Conservation (phyloP, 1,284 basidiomycete genomes). For the Porogramme epimiltina region DNA sequence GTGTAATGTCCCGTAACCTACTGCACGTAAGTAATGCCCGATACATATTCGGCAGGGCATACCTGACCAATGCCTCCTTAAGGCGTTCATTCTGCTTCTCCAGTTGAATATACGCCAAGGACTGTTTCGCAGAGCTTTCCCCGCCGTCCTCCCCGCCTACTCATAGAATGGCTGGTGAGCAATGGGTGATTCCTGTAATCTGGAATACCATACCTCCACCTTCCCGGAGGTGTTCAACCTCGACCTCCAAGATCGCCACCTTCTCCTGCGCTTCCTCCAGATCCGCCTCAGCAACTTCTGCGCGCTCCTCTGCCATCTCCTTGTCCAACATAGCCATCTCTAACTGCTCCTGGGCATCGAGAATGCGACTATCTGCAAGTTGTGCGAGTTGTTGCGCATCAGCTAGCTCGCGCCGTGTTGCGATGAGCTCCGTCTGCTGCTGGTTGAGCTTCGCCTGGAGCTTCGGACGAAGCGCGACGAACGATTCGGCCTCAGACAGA, state of each 20-base stretch:
- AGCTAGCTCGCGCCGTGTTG: slow-evolving; percentile 65
- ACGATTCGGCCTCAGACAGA: slow-evolving; percentile 81
- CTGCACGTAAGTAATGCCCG: slow-evolving; percentile 6
- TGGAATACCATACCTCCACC: slow-evolving; percentile 39
- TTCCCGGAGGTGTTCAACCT: slow-evolving; percentile 77
- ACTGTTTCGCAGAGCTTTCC: slow-evolving; percentile 56
- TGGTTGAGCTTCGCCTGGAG: slow-evolving; percentile 85
- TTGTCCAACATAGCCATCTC: slow-evolving; percentile 97
- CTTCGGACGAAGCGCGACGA: slow-evolving; percentile 85
- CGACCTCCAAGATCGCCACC: slow-evolving; percentile 82
- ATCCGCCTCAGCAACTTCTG: slow-evolving; percentile 80
- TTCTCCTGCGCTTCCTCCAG: slow-evolving; percentile 79
- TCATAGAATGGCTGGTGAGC: not conserved
- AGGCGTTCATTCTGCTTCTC: slow-evolving; percentile 96
- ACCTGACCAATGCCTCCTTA: slow-evolving; percentile 92
- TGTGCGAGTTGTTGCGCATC: slow-evolving; percentile 68
- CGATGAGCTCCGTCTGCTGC: slow-evolving; percentile 76
- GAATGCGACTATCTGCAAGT: slow-evolving; percentile 58
- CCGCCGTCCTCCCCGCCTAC: slow-evolving; percentile 39
- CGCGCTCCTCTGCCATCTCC: slow-evolving; percentile 95
- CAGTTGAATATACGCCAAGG: slow-evolving; percentile 86
- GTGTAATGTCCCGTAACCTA: slow-evolving; percentile 85
- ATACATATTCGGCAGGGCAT: slow-evolving; percentile 13
- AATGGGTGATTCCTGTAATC: not conserved
- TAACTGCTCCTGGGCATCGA: slow-evolving; percentile 84